phyloP scores from a whole-genome alignment of 2,329 filamentous ascomycete genomes.

The Ceratocystis cubensis region DNA sequence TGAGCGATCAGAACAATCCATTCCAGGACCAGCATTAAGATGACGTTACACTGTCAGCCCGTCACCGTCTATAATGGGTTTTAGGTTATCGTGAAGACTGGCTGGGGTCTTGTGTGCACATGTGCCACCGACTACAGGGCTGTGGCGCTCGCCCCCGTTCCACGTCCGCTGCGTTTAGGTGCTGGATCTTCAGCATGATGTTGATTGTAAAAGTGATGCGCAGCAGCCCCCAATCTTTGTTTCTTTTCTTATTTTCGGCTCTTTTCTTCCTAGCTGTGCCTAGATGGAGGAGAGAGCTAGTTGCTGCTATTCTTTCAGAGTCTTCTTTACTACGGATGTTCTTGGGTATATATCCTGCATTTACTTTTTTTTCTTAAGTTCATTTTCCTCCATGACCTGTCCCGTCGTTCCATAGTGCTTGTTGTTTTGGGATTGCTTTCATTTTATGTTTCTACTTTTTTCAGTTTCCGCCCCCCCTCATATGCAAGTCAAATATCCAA shows the following conservation, averaged over 20 bases:
- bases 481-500: no score
- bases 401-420: background rate
- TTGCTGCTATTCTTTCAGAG: background rate
- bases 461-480: no score
- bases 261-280: background rate
- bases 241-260: background rate
- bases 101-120: no score
- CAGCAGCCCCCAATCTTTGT: background rate
- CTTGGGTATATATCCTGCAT: constrained; percentile 6
- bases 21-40: constrained; percentile 29
- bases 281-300: no score
- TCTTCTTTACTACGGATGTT: constrained; percentile 4
- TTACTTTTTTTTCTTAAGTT: constrained; percentile 1
- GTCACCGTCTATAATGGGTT: background rate
- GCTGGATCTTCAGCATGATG: background rate
- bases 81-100: no score
- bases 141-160: background rate
- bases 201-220: background rate
- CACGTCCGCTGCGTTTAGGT: background rate
- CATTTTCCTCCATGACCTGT: background rate
- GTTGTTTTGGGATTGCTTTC: background rate
- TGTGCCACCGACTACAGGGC: background rate
- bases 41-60: constrained; percentile 13
- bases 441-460: background rate
- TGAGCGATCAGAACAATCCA: constrained; percentile 28